A percentile compares a stretch with the other conserved stretches of the same genome.
These are phyloP conservation scores for Camelina laxa DNA, from an alignment of 345 rosid species.

Conservation along the genomic window DNA sequence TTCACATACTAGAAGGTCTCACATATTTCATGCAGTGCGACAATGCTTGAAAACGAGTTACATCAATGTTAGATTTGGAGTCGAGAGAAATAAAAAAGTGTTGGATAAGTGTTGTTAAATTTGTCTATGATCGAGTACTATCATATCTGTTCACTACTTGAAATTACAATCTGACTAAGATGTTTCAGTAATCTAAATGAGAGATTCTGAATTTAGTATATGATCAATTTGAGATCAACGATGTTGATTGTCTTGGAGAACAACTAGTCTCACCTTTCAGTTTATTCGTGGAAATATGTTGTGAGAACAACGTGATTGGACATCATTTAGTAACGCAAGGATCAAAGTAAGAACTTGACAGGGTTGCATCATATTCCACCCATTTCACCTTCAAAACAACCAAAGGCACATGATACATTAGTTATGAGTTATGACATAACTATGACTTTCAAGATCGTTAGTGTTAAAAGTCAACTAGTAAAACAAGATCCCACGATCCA, in stretches of 20 bases:
- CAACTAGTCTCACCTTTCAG: too few species aligned
- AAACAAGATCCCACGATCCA: not conserved
- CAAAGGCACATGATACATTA: not conserved
- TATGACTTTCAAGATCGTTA: not conserved
- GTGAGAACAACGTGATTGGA: not conserved
- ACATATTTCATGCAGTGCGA: not conserved
- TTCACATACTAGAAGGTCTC: not conserved
- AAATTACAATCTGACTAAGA: not conserved
- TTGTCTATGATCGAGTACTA: not conserved
- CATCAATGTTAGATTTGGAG: not conserved
- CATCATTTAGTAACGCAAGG: not conserved
- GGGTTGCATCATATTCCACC: not conserved
- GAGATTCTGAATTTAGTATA: too few species aligned
- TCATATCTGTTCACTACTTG: not conserved
- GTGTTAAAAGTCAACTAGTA: not conserved
- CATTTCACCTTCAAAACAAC: not conserved
- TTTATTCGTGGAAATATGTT: too few species aligned
- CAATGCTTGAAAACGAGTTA: slow-evolving; percentile 3
- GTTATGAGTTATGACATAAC: too few species aligned
- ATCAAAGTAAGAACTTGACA: not conserved
- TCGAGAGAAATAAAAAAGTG: not conserved
- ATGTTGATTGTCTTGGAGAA: too few species aligned
- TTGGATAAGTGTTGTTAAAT: not conserved
- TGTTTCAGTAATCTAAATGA: too few species aligned
- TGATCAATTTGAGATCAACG: too few species aligned